These are phyloP conservation scores for Candida pseudoviswanathii DNA, from an alignment of 1,139 yeast genomes.

Conservation along the genomic window DNA sequence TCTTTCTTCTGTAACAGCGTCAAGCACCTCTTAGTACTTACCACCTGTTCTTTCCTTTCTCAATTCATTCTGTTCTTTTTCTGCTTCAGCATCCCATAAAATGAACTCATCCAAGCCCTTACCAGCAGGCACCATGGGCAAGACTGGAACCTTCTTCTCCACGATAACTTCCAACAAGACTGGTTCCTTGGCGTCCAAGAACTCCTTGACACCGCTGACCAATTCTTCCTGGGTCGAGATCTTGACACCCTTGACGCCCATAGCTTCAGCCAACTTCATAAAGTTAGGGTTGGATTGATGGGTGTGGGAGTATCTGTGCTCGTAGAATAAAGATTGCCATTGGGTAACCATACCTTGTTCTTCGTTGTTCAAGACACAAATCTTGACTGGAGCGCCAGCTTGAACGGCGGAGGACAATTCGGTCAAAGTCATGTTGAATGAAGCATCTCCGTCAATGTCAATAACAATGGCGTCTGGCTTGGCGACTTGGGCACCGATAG, in stretches of 20 bases:
- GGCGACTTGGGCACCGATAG: conserved; percentile 97
- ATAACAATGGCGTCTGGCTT: conserved; percentile 92
- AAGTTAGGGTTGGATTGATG: conserved; percentile 95
- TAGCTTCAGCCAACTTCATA: conserved; percentile 88
- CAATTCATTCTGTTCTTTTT: conserved; percentile 68
- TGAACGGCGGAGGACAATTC: conserved; percentile 95
- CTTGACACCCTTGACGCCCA: conserved; percentile 87
- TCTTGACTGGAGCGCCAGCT: conserved; percentile 87
- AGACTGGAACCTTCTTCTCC: conserved; percentile 95
- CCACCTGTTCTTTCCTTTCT: conserved; percentile 64
- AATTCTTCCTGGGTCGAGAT: conserved; percentile 67
- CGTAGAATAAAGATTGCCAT: conserved; percentile 97
- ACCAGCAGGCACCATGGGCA: conserved; percentile 98
- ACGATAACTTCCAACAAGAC: conserved; percentile 87
- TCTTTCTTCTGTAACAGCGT: not conserved
- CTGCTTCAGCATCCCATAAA: conserved; percentile 78
- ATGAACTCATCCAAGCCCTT: conserved; percentile 92
- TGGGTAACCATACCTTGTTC: conserved; percentile 99
- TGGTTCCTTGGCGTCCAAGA: conserved; percentile 79
- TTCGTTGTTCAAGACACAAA: conserved; percentile 88
- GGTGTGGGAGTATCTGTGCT: conserved; percentile 94
- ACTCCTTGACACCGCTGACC: conserved; percentile 61
- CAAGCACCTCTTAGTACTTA: conserved; percentile 32
- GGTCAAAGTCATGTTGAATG: conserved; percentile 94
- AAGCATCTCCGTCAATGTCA: conserved; percentile 98